phyloP scores from a whole-genome alignment of 192 early-diverging fungal genomes.

The Coemansia sp. region DNA sequence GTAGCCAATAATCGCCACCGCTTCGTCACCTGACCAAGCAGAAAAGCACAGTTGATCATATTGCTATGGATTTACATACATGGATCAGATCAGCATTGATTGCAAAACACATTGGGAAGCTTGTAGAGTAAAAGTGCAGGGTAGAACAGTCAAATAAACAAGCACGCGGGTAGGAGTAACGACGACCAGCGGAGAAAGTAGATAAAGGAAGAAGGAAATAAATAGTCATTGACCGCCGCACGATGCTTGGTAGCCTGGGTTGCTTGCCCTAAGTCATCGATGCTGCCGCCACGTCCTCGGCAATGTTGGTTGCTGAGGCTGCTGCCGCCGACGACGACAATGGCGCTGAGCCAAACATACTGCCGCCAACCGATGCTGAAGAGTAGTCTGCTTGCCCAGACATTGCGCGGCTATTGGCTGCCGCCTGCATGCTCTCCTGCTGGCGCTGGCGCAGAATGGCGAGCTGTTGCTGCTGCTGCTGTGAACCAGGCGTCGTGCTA shows the following conservation, averaged over 20 bases:
- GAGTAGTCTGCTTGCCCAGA: slow-evolving; percentile 21
- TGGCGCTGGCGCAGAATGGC: slow-evolving; percentile 28
- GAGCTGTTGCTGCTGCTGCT: slow-evolving; percentile 36
- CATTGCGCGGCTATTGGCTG: slow-evolving; percentile 13
- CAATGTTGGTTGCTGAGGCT: slow-evolving; percentile 25
- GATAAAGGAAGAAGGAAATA: too few relatives aligned
- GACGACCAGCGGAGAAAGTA: background rate
- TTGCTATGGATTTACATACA: too few relatives aligned
- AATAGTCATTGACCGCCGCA: too few relatives aligned
- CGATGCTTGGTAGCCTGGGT: background rate
- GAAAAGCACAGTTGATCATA: too few relatives aligned
- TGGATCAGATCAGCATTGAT: too few relatives aligned
- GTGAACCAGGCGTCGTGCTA: slow-evolving; percentile 5
- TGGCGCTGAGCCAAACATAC: slow-evolving; percentile 18
- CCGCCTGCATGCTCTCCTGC: slow-evolving; percentile 26
- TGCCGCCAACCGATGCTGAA: slow-evolving; percentile 2
- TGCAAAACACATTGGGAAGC: background rate
- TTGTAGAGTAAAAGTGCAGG: background rate
- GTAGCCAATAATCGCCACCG: too few relatives aligned
- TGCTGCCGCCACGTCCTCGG: slow-evolving; percentile 42
- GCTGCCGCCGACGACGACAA: slow-evolving; percentile 5
- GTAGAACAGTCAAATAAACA: background rate
- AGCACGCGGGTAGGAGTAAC: background rate
- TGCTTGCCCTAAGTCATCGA: slow-evolving; percentile 21
- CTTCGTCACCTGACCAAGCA: too few relatives aligned